Base-by-base conservation (phyloP, 2,329 filamentous ascomycete genomes). In the Colletotrichum plurivorum region DNA sequence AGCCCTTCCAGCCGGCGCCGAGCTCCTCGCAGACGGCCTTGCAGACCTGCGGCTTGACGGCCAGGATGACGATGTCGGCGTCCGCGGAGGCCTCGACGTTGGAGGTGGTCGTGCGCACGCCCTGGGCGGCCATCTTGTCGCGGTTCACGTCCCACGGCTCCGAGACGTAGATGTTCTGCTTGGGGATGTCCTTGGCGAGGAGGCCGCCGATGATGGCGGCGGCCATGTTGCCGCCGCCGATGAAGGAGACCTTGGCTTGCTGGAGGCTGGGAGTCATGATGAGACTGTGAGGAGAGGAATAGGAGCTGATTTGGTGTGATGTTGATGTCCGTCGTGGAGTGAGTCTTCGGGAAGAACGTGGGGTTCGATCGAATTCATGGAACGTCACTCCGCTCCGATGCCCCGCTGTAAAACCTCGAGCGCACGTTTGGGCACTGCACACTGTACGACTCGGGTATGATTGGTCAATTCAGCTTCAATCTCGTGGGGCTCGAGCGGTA, bases 121-220 rank as follows among this genome's bases (percentile, higher is more conserved):
- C 84, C 5, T 81, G 73, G 2, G 78, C 80, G 41, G 76, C 79
- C 76, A 86, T 83, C 80, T 86, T 86, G 60, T 80, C 76, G 64
- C 84, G 82, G 80, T 86, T 87, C 64, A 85, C 84, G 4, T 86
- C 84, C 83, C 84, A 86, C 2, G 84, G 84, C 77, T 86, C 84
- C 4, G 84, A 80, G 63, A 86, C 84, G 75, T 73, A 78, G 75
- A 87, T 82, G 77, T 84, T 81, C 62, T 78, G 73, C 74, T 82
- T 81, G 72, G 79, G 67, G 73, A 83, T 81, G 75, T 79, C 79
- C 72, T 83, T 82, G 67, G 77, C 77, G 31, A 83, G 74, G 22
- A 87, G 82, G 58, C 84, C 84, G 20, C 83, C 81, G 71, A 86
- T 85, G 73, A 87, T 87, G 79, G 84, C 84, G 62, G 79, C 80